These are phyloP conservation scores for Pichia sp. DNA, from an alignment of 1,139 yeast genomes.

Conservation along the genomic window DNA sequence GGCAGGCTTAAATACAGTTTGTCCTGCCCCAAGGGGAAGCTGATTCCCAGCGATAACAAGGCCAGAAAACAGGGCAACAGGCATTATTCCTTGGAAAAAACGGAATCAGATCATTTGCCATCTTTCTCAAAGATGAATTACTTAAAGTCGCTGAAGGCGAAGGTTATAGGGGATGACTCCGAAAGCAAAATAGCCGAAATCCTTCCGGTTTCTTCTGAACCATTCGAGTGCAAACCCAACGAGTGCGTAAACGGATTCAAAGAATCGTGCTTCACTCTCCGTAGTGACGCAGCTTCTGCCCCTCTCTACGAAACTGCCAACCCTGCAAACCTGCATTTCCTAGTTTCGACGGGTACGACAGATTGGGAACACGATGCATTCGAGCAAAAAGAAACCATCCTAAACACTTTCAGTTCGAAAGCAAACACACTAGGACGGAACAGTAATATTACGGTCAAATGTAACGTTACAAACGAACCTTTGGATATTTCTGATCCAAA, in stretches of 20 bases:
- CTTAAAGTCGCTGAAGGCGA: conserved; percentile 9
- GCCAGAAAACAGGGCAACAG: neutral
- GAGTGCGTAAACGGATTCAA: conserved; percentile 54
- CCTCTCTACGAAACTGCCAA: conserved; percentile 69
- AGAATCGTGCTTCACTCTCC: conserved; percentile 46
- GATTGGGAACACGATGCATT: conserved; percentile 85
- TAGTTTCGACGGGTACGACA: conserved; percentile 75
- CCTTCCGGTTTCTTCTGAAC: conserved; percentile 31
- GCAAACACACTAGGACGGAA: conserved; percentile 22
- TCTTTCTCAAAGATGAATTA: conserved; percentile 11
- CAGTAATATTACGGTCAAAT: conserved; percentile 36
- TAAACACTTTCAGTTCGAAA: conserved; percentile 25
- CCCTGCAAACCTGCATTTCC: conserved; percentile 64
- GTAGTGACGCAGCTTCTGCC: conserved; percentile 35
- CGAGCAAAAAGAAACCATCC: conserved; percentile 41
- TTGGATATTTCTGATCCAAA: conserved; percentile 12
- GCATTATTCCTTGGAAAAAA: neutral
- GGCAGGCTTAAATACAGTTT: neutral
- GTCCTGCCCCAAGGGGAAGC: neutral
- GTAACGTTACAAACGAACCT: conserved; percentile 23
- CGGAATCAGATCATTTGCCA: too few relatives aligned
- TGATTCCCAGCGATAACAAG: neutral
- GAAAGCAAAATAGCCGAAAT: conserved; percentile 20
- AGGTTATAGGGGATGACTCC: conserved; percentile 11
- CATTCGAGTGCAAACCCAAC: conserved; percentile 41